These are phyloP conservation scores for Pythium rhizo-oryzae DNA, from an alignment of 352 stramenopile genomes.

Conservation along the genomic window DNA sequence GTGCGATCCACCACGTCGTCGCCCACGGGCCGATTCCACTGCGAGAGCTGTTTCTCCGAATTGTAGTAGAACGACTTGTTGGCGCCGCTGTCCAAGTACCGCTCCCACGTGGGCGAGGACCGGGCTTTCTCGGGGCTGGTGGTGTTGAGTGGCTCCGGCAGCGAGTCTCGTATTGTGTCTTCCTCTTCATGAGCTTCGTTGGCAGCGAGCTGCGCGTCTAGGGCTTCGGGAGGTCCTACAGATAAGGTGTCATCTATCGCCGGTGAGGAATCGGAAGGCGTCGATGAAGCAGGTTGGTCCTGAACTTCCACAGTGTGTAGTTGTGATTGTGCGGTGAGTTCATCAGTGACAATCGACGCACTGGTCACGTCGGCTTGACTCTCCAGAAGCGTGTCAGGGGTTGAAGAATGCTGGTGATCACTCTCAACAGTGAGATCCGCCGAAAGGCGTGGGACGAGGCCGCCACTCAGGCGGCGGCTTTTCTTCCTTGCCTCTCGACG, in stretches of 20 bases:
- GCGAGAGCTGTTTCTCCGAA: constrained; percentile 13
- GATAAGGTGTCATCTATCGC: too few relatives aligned
- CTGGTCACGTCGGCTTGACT: too few relatives aligned
- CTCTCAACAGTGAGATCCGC: neutral
- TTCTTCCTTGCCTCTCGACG: constrained; percentile 27
- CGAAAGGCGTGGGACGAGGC: neutral
- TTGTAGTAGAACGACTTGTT: constrained; percentile 34
- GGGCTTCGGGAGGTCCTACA: too few relatives aligned
- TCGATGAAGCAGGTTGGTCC: too few relatives aligned
- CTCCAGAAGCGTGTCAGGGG: too few relatives aligned
- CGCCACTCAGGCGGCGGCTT: constrained; percentile 10
- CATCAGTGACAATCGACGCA: too few relatives aligned
- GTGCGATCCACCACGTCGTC: constrained; percentile 12
- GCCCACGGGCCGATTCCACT: constrained; percentile 20
- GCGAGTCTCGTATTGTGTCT: neutral
- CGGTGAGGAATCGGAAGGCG: too few relatives aligned
- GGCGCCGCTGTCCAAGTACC: constrained; percentile 23
- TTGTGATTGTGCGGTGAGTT: neutral
- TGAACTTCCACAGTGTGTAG: neutral
- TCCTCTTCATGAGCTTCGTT: neutral
- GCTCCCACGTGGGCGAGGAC: constrained; percentile 1
- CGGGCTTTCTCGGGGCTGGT: neutral
- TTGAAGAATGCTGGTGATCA: too few relatives aligned
- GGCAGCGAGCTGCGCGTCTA: too few relatives aligned
- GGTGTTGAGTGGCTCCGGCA: neutral